phyloP scores from a whole-genome alignment of 2,329 filamentous ascomycete genomes.

The Exophiala oligosperma region DNA sequence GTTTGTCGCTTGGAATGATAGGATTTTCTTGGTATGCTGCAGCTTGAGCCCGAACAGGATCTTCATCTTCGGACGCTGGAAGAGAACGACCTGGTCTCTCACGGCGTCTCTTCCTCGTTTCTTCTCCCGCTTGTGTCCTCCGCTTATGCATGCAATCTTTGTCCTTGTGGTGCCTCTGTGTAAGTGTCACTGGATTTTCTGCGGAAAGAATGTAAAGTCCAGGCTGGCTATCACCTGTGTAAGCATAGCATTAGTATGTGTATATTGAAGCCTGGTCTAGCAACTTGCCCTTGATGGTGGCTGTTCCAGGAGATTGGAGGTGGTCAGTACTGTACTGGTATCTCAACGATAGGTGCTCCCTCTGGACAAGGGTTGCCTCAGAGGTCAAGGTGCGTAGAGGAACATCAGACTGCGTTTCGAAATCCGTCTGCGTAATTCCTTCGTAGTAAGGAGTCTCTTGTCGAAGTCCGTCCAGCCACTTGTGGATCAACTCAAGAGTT shows the following conservation, averaged over 20 bases:
- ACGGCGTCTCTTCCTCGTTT: not conserved
- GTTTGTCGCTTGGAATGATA: constrained; percentile 15
- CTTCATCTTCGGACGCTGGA: not conserved
- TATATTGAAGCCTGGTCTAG: no score
- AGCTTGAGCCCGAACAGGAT: not conserved
- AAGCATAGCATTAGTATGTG: no score
- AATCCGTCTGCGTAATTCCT: not conserved
- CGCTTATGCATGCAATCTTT: not conserved
- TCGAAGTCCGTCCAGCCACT: not conserved
- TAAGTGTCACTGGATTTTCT: no score
- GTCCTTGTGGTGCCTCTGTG: no score
- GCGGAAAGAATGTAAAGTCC: no score
- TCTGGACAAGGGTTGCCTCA: no score
- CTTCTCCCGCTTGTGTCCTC: not conserved
- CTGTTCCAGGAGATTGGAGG: no score
- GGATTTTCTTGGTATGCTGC: not conserved
- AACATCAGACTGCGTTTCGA: not conserved
- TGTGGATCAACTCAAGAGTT: not conserved
- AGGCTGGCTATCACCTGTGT: no score
- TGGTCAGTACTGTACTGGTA: no score
- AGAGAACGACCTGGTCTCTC: not conserved
- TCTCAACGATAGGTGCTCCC: no score
- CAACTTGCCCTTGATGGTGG: no score
- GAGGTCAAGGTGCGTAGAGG: no score
- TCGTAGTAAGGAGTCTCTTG: not conserved